Base-by-base conservation (phyloP, 495 filamentous ascomycete species). In the Hypoxylon perforatum region DNA sequence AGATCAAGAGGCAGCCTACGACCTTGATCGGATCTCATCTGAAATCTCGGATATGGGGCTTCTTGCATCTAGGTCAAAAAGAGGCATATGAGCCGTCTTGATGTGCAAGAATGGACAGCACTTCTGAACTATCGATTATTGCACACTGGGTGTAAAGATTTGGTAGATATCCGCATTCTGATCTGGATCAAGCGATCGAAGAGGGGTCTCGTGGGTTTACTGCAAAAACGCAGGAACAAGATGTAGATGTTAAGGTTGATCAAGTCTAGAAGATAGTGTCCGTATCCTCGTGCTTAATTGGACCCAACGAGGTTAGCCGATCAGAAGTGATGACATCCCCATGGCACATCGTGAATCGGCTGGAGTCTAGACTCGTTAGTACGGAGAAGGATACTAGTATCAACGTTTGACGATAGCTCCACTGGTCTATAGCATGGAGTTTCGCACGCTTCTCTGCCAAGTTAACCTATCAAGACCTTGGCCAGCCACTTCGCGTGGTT, bases 321-420 rank as follows among this genome's bases (percentile, higher is more conserved):
- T n/a, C 12, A 36, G 36, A 46, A 28, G 45, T 28, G 54, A 48
- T 22, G 30, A 52, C 21, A 58, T 41, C 33, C 18, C 33, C 28
- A 19, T 39, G 39, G 47, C n/a, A 30, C 12, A 19, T 48, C 18
- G 41, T 36, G 35, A 22, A 23, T 41, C 28, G n/a, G 39, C 41
- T 53, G 46, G 48, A 41, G 53, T 35, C 61, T 59, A 59, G 55
- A 35, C 54, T 30, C 18, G 17, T 52, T 42, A n/a, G 38, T 45
- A 47, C 48, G 47, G 48, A 25, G 28, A 39, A 51, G 39, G 38
- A 17, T 25, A 21, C 12, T 63, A 25, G 23, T 17, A 35, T 12
- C 48, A 39, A 22, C n/a, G 7, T 56, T 22, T 22, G 22, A 30
- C 11, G 23, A 23, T 19, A 21, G 47, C 45, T 19, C 36, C 36